phyloP scores from a whole-genome alignment of 192 early-diverging fungal genomes.

The Chytriomyces sp. region DNA sequence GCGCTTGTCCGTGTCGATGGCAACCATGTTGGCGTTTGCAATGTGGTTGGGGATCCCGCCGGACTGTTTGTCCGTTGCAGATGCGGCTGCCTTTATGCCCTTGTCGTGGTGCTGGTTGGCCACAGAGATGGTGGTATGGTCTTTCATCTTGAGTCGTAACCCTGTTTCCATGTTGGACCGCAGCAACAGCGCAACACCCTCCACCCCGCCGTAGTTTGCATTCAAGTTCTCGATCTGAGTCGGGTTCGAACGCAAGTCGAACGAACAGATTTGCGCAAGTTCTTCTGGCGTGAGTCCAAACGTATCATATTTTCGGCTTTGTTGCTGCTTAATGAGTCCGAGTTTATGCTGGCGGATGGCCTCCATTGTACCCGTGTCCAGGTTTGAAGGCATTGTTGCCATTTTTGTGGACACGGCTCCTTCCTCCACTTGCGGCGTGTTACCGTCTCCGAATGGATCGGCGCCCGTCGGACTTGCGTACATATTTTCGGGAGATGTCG shows the following conservation, averaged over 20 bases:
- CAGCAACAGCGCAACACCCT: slow-evolving; percentile 53
- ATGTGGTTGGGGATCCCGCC: not conserved
- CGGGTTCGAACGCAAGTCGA: slow-evolving; percentile 53
- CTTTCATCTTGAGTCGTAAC: slow-evolving; percentile 39
- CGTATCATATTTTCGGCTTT: slow-evolving; percentile 13
- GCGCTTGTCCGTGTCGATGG: slow-evolving; percentile 47
- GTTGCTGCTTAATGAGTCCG: slow-evolving; percentile 23
- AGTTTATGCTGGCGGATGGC: slow-evolving; percentile 20
- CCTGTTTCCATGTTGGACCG: slow-evolving; percentile 51
- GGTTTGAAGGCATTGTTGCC: not conserved
- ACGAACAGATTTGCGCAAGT: slow-evolving; percentile 50
- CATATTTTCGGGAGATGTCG: not conserved
- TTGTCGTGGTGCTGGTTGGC: not conserved
- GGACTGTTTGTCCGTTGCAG: not conserved
- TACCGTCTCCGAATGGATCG: not conserved
- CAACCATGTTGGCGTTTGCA: slow-evolving; percentile 38
- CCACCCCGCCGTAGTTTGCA: slow-evolving; percentile 55
- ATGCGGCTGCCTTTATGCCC: not conserved
- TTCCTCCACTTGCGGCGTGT: not conserved
- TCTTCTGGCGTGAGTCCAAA: slow-evolving; percentile 49
- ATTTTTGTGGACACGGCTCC: not conserved
- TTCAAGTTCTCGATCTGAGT: slow-evolving; percentile 46
- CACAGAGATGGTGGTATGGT: slow-evolving; percentile 15
- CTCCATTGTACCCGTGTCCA: slow-evolving; percentile 13
- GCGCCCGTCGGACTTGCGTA: not conserved